Base-by-base conservation (phyloP, 257 asterid species). In the Fraxinus americana region DNA sequence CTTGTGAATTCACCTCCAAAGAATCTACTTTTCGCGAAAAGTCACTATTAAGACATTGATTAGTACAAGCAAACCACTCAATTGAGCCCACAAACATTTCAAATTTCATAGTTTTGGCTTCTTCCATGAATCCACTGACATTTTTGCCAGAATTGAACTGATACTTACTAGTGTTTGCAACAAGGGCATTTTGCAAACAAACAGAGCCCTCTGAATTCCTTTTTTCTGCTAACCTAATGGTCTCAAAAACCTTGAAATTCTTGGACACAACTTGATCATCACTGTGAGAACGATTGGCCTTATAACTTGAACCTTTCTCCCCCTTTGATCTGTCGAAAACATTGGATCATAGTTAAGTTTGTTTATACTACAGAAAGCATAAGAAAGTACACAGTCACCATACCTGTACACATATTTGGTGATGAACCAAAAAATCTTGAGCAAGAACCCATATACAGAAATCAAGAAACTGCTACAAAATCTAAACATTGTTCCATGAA, bases 51-150 rank as follows among this genome's bases (percentile, higher is more conserved):
- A 71, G 57, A 80, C 25, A 75, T 19, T 79, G 84, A 78, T 75
- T 79, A 79, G 75, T 76, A 25, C 54, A 59, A 30, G 25, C 59
- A 71, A 50, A 63, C 76, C 63, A 84, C 38, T 91, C 90, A 77
- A 75, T 52, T 67, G 88, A 71, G 65, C 79, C 87, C 75, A 79
- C 82, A 85, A 89, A 89, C 86, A 92, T 67, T 77, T 91, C 94
- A 78, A 85, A 85, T 35, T 85, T 81, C 75, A 39, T 72, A 4
- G 63, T 71, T 73, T 85, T 81, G 23, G 92, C 76, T 80, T 88
- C 84, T 80, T 86, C 90, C 17, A 90, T 50, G 77, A 79, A 88
- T 61, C 81, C 88, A 39, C 80, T 79, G 30, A 88, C 78, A 84
- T 89, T 74, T 72, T 84, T 52, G 0, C 85, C 77, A 57, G 87